Evolutionary conservation across 257 asterid species (phyloP), one percentile per base, ranked within the genome.

Genomic region (Forsythia viridissima): DNA sequence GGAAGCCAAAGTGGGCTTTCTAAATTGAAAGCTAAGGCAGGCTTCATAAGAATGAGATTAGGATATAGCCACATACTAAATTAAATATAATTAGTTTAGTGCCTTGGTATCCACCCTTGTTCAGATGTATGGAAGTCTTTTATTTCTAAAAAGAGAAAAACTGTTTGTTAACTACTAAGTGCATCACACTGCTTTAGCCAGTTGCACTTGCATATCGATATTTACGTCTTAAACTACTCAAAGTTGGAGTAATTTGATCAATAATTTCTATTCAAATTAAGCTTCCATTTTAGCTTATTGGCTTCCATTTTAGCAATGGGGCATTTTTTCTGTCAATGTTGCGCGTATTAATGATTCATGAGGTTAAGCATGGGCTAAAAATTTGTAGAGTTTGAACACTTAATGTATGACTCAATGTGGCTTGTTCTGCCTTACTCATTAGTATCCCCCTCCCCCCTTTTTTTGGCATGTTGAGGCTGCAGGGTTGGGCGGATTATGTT

Each of bases 401-500:
- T 55, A 18, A n/a, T 16, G 10, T 7, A 6, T 55, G 65, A 16
- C 65, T 55, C 0, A n/a, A 16, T 3, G 30, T 55, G 65, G 30
- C 65, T 55, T 55, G 39, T 79, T 77, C 39, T n/a, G 11, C 59
- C 40, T 77, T 21, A 43, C 41, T 71, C 76, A 71, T 81, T 65
- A 61, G 8, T 61, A 3, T n/a, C 6, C n/a, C 75, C 30, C 36
- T 79, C 73, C 36, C 73, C 73, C 74, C 34, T 63, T 67, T 24
- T 24, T 38, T 76, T 76, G 21, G 43, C 34, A 38, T 74, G 84
- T 55, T n/a, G 66, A 52, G 68, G 79, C 46, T 80, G 76, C 72
- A 67, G 83, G 80, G 89, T 83, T 85, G 79, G 74, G 76, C 69
- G 79, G 87, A 86, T 82, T 81, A 88, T 88, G 92, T 86, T 84